phyloP scores from a whole-genome alignment of 805 yeast genomes.

The Saccharomycopsis sp. region DNA sequence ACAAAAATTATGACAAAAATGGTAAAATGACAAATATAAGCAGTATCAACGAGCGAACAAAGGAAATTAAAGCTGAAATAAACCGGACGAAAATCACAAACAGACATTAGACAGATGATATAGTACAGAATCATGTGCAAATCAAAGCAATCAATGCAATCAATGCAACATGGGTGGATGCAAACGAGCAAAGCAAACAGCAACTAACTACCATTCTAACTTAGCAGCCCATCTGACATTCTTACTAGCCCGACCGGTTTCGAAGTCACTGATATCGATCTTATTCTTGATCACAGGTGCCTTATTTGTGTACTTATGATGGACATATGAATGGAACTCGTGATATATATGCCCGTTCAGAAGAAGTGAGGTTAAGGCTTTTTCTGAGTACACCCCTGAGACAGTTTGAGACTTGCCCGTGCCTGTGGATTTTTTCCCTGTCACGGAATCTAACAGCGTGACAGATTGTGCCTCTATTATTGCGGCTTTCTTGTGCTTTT shows the following conservation, averaged over 20 bases:
- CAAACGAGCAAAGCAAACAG: no score
- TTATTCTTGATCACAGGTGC: conserved; percentile 13
- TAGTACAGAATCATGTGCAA: neutral
- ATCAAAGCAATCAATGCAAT: neutral
- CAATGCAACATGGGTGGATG: no score
- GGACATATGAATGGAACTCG: neutral
- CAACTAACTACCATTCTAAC: conserved; percentile 20
- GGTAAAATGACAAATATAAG: neutral
- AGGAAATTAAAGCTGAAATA: neutral
- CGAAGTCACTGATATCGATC: conserved; percentile 15
- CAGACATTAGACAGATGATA: no score
- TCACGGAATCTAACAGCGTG: neutral
- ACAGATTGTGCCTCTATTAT: conserved; percentile 16
- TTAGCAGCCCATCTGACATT: conserved; percentile 20
- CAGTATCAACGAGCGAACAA: neutral
- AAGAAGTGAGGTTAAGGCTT: conserved; percentile 7
- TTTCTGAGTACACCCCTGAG: conserved; percentile 14
- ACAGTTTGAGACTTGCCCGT: neutral
- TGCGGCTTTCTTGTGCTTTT: conserved; percentile 19
- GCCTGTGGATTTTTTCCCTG: neutral
- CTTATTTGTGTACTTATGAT: conserved; percentile 6
- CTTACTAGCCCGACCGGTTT: conserved; percentile 9
- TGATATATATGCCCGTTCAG: conserved; percentile 3
- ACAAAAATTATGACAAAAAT: neutral
- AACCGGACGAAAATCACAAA: no score